These are phyloP conservation scores for Plectosphaerella plurivora DNA, from an alignment of 2,329 filamentous ascomycete genomes.

Conservation along the genomic window DNA sequence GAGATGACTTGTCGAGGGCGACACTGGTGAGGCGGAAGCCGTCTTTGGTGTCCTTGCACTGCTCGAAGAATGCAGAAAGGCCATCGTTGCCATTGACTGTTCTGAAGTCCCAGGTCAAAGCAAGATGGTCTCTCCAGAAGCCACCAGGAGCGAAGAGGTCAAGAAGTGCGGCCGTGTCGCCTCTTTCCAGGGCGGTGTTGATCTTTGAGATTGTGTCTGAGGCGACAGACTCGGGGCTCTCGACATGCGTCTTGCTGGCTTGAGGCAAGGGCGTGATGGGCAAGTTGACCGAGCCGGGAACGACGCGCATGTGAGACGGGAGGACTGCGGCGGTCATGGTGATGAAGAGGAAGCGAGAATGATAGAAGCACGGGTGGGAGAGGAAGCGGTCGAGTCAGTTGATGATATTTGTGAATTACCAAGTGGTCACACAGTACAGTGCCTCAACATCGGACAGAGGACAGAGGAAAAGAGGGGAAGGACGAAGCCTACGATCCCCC, in stretches of 20 bases:
- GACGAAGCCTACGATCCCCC: too few relatives aligned
- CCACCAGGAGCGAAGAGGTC: conserved; percentile 37
- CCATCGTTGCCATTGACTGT: neutral
- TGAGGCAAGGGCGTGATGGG: conserved; percentile 37
- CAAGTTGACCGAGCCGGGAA: conserved; percentile 52
- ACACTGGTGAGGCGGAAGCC: conserved; percentile 34
- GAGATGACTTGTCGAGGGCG: conserved; percentile 31
- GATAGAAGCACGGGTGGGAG: neutral
- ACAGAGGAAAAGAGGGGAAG: too few relatives aligned
- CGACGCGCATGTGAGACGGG: neutral
- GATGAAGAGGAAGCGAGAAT: neutral
- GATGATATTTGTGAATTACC: too few relatives aligned
- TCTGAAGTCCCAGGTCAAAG: conserved; percentile 51
- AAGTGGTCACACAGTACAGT: too few relatives aligned
- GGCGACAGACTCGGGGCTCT: conserved; percentile 32
- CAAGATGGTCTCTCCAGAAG: conserved; percentile 57
- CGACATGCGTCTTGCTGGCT: conserved; percentile 16
- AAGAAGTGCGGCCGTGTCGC: conserved; percentile 27
- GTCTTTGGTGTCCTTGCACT: neutral
- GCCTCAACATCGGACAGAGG: too few relatives aligned
- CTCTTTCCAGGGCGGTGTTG: conserved; percentile 31
- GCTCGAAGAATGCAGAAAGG: neutral
- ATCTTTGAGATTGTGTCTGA: conserved; percentile 29
- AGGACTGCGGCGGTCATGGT: neutral
- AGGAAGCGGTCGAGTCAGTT: too few relatives aligned